Evolutionary conservation across 306 rosid genomes (phyloP).

Genomic region (Quercus agrifolia): DNA sequence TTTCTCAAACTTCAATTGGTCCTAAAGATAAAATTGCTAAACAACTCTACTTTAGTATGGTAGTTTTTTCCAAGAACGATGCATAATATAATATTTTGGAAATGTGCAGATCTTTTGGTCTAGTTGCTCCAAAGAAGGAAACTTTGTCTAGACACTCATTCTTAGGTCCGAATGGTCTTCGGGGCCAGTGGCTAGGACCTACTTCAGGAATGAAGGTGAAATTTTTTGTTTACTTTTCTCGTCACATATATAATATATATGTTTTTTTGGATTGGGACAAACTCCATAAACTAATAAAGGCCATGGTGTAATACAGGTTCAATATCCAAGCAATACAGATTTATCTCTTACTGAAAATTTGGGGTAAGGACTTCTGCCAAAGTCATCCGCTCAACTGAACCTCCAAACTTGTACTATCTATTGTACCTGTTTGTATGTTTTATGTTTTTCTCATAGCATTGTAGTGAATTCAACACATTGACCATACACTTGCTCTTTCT

Average conservation of each 20-base stretch:
- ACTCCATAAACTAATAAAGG: background rate
- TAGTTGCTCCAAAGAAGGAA: conserved; percentile 75
- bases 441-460: background rate
- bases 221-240: background rate
- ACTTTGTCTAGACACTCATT: conserved; percentile 94
- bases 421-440: conserved; percentile 13
- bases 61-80: conserved; percentile 2
- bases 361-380: conserved; percentile 45
- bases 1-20: background rate
- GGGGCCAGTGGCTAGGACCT: conserved; percentile 89
- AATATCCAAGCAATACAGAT: conserved; percentile 80
- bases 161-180: conserved; percentile 94
- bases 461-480: conserved; percentile 11
- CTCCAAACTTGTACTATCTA: conserved; percentile 8
- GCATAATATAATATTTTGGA: conserved; percentile 19
- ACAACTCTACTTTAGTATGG: background rate
- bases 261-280: conserved; percentile 2
- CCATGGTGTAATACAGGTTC: conserved; percentile 51
- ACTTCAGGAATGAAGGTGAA: conserved; percentile 68
- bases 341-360: conserved; percentile 40
- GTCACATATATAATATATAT: background rate
- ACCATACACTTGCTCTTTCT: conserved; percentile 2
- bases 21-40: conserved; percentile 7
- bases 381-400: background rate
- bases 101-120: conserved; percentile 63